Conservation (phyloP, 2,329 filamentous ascomycete species). For the Lecanicillium sp. region DNA sequence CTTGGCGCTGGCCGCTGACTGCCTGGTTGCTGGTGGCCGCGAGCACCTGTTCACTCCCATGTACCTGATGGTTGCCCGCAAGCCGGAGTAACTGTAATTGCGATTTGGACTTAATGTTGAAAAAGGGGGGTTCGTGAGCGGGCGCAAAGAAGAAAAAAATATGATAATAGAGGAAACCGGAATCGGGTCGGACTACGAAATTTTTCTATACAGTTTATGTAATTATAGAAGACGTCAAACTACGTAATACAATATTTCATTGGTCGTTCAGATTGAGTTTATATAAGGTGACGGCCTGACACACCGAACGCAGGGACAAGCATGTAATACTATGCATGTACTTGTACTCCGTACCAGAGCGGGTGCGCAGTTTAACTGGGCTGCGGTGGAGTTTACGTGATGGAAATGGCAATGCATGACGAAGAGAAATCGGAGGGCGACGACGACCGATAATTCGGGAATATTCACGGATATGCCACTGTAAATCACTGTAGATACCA, state of each 20-base stretch:
- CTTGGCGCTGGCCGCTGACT: slow-evolving; percentile 68
- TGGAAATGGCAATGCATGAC: too few species aligned
- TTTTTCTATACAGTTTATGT: slow-evolving; percentile 6
- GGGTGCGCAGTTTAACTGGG: too few species aligned
- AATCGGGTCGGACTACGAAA: not conserved
- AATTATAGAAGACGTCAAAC: slow-evolving; percentile 4
- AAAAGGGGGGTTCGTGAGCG: not conserved
- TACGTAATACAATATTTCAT: slow-evolving; percentile 5
- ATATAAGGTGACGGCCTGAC: too few species aligned
- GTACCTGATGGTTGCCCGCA: slow-evolving; percentile 87
- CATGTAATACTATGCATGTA: too few species aligned
- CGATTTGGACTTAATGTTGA: not conserved
- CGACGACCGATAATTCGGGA: too few species aligned
- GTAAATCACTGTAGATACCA: too few species aligned
- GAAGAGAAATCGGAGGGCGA: too few species aligned
- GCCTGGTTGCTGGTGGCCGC: slow-evolving; percentile 72
- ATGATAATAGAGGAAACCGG: too few species aligned
- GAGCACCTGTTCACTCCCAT: slow-evolving; percentile 89
- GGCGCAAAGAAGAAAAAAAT: slow-evolving; percentile 1
- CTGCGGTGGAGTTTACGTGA: too few species aligned
- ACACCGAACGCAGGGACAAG: too few species aligned
- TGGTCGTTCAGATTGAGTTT: not conserved
- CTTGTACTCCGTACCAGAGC: too few species aligned
- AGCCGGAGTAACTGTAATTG: slow-evolving; percentile 41
- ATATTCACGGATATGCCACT: too few species aligned